phyloP scores from a whole-genome alignment of 2,329 filamentous ascomycete species.

The Verticillium dahliae region DNA sequence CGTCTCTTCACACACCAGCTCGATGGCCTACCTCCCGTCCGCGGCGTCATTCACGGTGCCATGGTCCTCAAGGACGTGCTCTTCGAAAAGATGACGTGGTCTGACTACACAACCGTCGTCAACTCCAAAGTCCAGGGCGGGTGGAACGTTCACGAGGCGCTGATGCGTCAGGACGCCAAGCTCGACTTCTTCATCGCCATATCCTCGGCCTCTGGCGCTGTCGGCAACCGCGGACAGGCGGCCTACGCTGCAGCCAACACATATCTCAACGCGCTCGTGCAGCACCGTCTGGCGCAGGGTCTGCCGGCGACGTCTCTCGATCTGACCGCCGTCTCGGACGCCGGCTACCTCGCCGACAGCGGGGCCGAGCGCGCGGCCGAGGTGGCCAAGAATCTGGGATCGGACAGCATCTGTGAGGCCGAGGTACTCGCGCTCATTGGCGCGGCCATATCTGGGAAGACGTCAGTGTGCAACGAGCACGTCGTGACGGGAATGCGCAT shows the following conservation, averaged over 20 bases:
- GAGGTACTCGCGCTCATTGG: slow-evolving; percentile 49
- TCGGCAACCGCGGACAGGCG: slow-evolving; percentile 27
- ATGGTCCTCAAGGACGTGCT: slow-evolving; percentile 24
- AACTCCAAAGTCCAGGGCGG: slow-evolving; percentile 33
- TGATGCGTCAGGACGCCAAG: slow-evolving; percentile 15
- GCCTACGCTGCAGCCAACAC: slow-evolving; percentile 34
- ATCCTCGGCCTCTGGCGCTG: slow-evolving; percentile 25
- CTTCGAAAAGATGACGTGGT: slow-evolving; percentile 27
- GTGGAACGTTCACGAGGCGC: slow-evolving; percentile 33
- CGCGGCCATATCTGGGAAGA: slow-evolving; percentile 39
- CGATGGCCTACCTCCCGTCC: slow-evolving; percentile 20
- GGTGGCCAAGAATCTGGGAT: slow-evolving; percentile 41
- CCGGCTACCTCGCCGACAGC: slow-evolving; percentile 44
- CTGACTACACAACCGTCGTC: slow-evolving; percentile 27
- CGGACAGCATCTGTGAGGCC: slow-evolving; percentile 41
- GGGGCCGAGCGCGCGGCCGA: slow-evolving; percentile 31
- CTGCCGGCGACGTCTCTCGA: slow-evolving; percentile 40
- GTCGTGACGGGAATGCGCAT: slow-evolving; percentile 49
- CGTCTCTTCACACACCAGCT: slow-evolving; percentile 14
- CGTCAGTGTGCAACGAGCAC: slow-evolving; percentile 37
- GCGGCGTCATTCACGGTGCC: slow-evolving; percentile 31
- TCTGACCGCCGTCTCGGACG: slow-evolving; percentile 43
- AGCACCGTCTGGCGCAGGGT: slow-evolving; percentile 24
- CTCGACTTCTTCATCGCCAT: slow-evolving; percentile 31
- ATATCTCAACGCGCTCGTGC: slow-evolving; percentile 31